Conservation (phyloP, 2,329 filamentous ascomycete genomes). For the Teratosphaeria epicoccoides region DNA sequence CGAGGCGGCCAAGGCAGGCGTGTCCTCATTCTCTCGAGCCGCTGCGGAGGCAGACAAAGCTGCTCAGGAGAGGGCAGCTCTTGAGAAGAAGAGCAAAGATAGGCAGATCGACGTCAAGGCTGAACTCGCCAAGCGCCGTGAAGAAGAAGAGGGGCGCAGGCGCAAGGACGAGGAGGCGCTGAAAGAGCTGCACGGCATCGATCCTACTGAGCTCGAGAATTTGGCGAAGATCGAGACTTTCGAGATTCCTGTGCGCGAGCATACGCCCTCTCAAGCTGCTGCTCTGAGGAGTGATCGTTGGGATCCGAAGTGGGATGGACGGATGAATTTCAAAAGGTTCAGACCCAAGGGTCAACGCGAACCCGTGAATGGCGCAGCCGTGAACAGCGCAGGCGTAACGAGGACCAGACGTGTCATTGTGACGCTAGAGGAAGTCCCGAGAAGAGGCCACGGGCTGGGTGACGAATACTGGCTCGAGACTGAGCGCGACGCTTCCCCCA, state of each 20-base stretch:
- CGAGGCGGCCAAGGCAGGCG: constrained; percentile 39
- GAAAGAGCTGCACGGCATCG: constrained; percentile 49
- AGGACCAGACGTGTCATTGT: constrained; percentile 52
- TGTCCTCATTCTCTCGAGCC: constrained; percentile 14
- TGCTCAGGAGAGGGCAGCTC: constrained; percentile 9
- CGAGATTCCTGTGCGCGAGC: constrained; percentile 42
- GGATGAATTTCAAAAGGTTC: constrained; percentile 95
- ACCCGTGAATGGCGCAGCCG: background rate
- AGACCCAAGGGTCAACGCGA: constrained; percentile 39
- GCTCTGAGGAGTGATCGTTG: constrained; percentile 41
- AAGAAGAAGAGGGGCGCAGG: constrained; percentile 40
- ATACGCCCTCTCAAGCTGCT: constrained; percentile 20
- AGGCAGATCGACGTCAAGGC: constrained; percentile 56
- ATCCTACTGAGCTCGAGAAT: constrained; percentile 61
- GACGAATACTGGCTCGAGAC: constrained; percentile 61
- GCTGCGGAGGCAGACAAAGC: constrained; percentile 6
- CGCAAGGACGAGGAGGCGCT: constrained; percentile 57
- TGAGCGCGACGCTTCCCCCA: background rate
- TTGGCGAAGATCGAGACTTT: constrained; percentile 71
- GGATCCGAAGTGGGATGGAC: constrained; percentile 79
- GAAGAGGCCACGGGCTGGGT: constrained; percentile 61
- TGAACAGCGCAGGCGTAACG: constrained; percentile 26
- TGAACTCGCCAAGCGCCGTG: constrained; percentile 43
- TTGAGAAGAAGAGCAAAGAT: constrained; percentile 16
- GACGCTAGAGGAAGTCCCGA: constrained; percentile 57